Conservation (phyloP, 768 basidiomycete species). For the Mycena capillaripes region DNA sequence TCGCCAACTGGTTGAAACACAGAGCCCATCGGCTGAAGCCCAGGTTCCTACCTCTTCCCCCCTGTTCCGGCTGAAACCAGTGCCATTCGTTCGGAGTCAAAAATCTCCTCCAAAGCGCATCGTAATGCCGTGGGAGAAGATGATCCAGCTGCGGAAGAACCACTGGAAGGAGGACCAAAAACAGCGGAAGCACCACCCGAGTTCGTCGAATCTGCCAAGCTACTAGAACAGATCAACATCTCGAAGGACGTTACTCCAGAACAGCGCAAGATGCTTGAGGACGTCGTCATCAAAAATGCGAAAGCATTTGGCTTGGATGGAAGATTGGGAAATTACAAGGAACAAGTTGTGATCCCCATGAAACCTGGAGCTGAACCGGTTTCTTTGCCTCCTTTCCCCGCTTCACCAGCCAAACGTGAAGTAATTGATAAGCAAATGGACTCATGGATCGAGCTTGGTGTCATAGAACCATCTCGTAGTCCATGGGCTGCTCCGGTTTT, state of each 20-base stretch:
- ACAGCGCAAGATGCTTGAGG: slow-evolving; percentile 24
- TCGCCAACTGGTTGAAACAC: not conserved
- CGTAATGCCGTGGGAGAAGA: not conserved
- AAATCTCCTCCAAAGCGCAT: not conserved
- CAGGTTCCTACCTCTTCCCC: no score
- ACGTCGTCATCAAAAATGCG: slow-evolving; percentile 33
- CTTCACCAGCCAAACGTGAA: slow-evolving; percentile 44
- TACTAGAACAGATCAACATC: not conserved
- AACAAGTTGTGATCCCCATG: slow-evolving; percentile 42
- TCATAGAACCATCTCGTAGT: slow-evolving; percentile 55
- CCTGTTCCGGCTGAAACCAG: not conserved
- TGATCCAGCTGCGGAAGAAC: not conserved
- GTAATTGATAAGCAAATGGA: slow-evolving; percentile 46
- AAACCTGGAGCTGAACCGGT: slow-evolving; percentile 42
- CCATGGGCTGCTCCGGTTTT: slow-evolving; percentile 45
- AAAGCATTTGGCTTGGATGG: slow-evolving; percentile 48
- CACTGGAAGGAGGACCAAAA: not conserved
- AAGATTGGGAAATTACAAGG: slow-evolving; percentile 44
- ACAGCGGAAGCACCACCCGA: not conserved
- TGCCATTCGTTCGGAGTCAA: not conserved
- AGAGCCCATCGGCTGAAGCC: not conserved
- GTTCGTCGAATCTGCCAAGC: not conserved
- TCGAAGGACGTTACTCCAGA: not conserved
- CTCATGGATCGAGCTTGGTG: slow-evolving; percentile 47
- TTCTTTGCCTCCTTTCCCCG: slow-evolving; percentile 38